Conservation (phyloP, 2,329 filamentous ascomycete genomes). For the Ceratocystis alfenasii region DNA sequence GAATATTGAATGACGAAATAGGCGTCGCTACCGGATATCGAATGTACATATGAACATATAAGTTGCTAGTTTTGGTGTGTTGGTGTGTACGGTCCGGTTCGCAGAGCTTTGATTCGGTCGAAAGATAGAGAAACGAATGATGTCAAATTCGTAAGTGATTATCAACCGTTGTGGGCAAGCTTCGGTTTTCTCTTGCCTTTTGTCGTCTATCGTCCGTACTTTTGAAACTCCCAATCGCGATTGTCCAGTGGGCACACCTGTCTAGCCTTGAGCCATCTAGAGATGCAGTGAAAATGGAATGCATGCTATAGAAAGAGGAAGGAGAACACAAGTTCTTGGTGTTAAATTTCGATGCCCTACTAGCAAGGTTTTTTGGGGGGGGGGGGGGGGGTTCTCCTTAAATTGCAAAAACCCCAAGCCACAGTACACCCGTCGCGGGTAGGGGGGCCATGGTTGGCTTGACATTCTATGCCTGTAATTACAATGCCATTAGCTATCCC, state of each 20-base stretch:
- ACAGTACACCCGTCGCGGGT: constrained; percentile 98
- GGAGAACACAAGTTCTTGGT: not conserved
- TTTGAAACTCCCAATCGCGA: constrained; percentile 98
- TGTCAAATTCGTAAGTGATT: not conserved
- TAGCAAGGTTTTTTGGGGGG: constrained; percentile 15
- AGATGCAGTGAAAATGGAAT: constrained; percentile 99
- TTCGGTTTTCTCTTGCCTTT: not conserved
- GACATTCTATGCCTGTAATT: constrained; percentile 75
- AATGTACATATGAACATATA: not conserved
- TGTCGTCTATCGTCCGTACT: constrained; percentile 61
- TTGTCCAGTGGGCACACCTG: constrained; percentile 97
- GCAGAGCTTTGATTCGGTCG: not conserved
- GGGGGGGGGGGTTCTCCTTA: constrained; percentile 40
- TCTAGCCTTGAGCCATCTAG: constrained; percentile 96
- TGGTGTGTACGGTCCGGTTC: not conserved
- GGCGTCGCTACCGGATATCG: not conserved
- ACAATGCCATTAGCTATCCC: constrained; percentile 9
- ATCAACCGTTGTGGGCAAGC: not conserved
- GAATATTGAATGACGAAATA: not conserved
- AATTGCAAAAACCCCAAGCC: constrained; percentile 98
- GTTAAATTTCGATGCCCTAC: not conserved
- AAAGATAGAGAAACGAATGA: not conserved
- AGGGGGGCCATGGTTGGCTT: constrained; percentile 94
- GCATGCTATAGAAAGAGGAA: constrained; percentile 55
- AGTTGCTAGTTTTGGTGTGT: not conserved